Base-by-base conservation (phyloP, 2,329 filamentous ascomycete genomes). In the Exophiala aquamarina region DNA sequence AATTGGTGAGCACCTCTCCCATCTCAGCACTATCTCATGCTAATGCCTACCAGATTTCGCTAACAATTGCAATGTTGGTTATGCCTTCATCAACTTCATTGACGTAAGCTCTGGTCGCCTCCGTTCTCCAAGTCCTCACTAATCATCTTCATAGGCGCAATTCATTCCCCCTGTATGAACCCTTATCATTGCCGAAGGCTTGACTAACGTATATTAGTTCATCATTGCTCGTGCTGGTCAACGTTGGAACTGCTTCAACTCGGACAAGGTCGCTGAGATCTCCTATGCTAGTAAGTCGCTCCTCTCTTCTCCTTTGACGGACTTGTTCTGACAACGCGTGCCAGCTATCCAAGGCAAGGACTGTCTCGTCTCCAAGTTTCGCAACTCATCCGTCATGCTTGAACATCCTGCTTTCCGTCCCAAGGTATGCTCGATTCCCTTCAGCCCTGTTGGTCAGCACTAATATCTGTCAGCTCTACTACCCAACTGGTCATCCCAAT, bases 21-120 rank as follows among this genome's bases (percentile, higher is more conserved):
- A 13, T 44, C 18, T 10, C 34, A 35, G 8, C 38, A 13, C 13
- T 31, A n/a, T 21, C 15, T 5, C 11, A 40, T 28, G 39, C 48
- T 55, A 48, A 56, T 32, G 8, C 18, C 33, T 41, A 14, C 37
- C 38, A 74, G 87, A 91, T 64, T 91, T 91, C 59, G 82, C 82
- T 44, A 89, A 89, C 59, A 83, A 89, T 54, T 89, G 86, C 83
- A 91, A 90, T 64, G 92, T 97, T 49, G 93, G 93, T 36, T 97
- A 97, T 67, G 92, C 90, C 0, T 98, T 97, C 69, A 89, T 98
- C 71, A 96, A 98, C 68, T 96, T 97, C 59, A 80, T 84, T 34
- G 83, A 90, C 65, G 84, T 87, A 67, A 79, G n/a, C n/a, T n/a
- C n/a, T n/a, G n/a, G n/a, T n/a, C n/a, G n/a, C n/a, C n/a, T n/a